phyloP scores from a whole-genome alignment of 1,139 yeast genomes.

The Geotrichum klebahnii region DNA sequence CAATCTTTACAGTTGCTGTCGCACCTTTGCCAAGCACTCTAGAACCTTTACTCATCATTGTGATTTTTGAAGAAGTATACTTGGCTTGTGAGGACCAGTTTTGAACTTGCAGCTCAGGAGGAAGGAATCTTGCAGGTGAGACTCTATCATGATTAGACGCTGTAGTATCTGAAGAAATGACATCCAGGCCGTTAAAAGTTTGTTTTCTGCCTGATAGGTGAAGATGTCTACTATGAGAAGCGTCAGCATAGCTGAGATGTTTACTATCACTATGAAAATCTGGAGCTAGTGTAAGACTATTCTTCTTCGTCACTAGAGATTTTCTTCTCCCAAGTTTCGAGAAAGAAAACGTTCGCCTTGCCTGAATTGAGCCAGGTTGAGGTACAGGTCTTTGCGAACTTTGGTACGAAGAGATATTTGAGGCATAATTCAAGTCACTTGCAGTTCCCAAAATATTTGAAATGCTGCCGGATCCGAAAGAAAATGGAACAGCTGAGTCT shows the following conservation, averaged over 20 bases:
- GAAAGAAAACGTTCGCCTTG: constrained; percentile 19
- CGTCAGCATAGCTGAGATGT: too few relatives aligned
- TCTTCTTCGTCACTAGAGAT: too few relatives aligned
- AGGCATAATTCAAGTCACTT: constrained; percentile 17
- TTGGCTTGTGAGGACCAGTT: constrained; percentile 25
- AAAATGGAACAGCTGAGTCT: constrained; percentile 14
- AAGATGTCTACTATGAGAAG: neutral
- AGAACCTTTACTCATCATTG: constrained; percentile 5
- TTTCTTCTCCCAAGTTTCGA: constrained; percentile 20
- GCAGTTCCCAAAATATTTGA: constrained; percentile 18
- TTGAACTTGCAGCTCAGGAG: constrained; percentile 21
- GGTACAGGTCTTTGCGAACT: constrained; percentile 22
- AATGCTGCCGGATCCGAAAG: constrained; percentile 14
- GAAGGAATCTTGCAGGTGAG: constrained; percentile 25
- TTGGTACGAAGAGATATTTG: constrained; percentile 18
- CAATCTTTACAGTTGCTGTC: constrained; percentile 21
- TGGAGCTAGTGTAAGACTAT: constrained; percentile 6
- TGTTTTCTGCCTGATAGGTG: neutral
- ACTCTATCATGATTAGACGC: constrained; percentile 18
- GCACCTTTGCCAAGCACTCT: constrained; percentile 23
- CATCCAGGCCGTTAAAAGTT: constrained; percentile 4
- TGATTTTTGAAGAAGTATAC: constrained; percentile 20
- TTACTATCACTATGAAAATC: too few relatives aligned
- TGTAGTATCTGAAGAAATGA: constrained; percentile 1
- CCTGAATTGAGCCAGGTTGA: constrained; percentile 8